Conservation (phyloP, 2,329 filamentous ascomycete species). For the Stagonosporopsis vannaccii region DNA sequence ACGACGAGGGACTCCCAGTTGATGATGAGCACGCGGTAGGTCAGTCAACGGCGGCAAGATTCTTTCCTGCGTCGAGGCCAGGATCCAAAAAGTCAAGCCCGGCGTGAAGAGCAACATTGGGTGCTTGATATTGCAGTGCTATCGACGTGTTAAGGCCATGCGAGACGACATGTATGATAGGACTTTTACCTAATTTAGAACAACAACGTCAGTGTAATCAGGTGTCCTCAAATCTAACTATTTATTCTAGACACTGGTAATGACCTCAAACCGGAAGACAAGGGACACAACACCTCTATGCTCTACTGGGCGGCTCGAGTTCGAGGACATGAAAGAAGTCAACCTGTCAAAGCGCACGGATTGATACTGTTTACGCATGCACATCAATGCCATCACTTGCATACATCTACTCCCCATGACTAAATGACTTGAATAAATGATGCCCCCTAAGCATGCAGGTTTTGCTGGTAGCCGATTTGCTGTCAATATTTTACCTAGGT, state of each 20-base stretch:
- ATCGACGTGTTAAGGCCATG: not conserved
- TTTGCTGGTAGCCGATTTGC: no score
- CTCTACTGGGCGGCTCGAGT: no score
- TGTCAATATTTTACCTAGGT: no score
- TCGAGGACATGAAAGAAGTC: no score
- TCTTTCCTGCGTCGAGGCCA: slow-evolving; percentile 16
- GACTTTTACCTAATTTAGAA: not conserved
- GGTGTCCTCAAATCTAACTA: not conserved
- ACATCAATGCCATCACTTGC: no score
- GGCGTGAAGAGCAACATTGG: not conserved
- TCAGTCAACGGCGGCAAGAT: slow-evolving; percentile 25
- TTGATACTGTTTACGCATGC: no score
- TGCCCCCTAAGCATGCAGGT: no score
- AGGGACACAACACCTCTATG: no score
- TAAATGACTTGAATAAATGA: no score
- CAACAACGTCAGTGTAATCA: not conserved
- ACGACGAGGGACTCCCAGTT: slow-evolving; percentile 17
- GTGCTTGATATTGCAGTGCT: not conserved
- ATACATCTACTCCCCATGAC: no score
- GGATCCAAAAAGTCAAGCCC: slow-evolving; percentile 4
- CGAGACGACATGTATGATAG: not conserved
- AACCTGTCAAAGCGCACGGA: no score
- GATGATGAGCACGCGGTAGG: slow-evolving; percentile 27
- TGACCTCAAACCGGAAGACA: not conserved
- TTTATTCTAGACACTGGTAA: not conserved